A percentile compares a stretch with the other conserved stretches of the same genome.
Evolutionary conservation across 495 filamentous ascomycete species (phyloP).

Genomic region (Chlorociboria aeruginascens): DNA sequence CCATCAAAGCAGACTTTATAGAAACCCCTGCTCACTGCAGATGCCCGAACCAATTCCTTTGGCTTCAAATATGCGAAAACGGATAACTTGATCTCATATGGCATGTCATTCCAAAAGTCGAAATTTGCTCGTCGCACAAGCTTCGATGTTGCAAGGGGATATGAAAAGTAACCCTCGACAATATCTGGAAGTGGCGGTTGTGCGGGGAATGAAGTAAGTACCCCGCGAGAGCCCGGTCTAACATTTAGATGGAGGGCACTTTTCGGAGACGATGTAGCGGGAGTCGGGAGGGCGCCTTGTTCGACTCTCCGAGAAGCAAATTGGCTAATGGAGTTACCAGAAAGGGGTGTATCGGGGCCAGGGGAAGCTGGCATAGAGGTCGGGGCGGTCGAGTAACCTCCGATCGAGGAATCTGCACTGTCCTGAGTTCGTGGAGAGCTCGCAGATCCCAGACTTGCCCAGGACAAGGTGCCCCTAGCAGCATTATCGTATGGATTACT

Average conservation of each 20-base stretch:
- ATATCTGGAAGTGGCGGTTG: slow-evolving; percentile 16
- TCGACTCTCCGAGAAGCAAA: slow-evolving; percentile 18
- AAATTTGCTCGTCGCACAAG: slow-evolving; percentile 34
- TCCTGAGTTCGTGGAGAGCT: slow-evolving; percentile 25
- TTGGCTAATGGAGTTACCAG: slow-evolving; percentile 9
- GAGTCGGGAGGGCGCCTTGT: slow-evolving; percentile 19
- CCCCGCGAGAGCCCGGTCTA: slow-evolving; percentile 33
- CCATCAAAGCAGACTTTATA: slow-evolving; percentile 87
- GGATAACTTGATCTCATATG: slow-evolving; percentile 66
- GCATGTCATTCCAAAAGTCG: slow-evolving; percentile 72
- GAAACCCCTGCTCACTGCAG: slow-evolving; percentile 70
- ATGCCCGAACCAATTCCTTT: slow-evolving; percentile 71
- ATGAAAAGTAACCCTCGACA: slow-evolving; percentile 34
- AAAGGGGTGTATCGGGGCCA: slow-evolving; percentile 14
- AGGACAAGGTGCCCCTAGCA: slow-evolving; percentile 51
- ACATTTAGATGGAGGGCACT: slow-evolving; percentile 57
- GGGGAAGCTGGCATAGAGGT: slow-evolving; percentile 41
- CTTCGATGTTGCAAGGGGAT: slow-evolving; percentile 15
- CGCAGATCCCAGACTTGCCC: slow-evolving; percentile 59
- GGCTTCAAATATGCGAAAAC: slow-evolving; percentile 68
- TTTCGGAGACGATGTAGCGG: slow-evolving; percentile 22
- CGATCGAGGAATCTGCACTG: slow-evolving; percentile 48
- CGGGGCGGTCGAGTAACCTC: slow-evolving; percentile 48
- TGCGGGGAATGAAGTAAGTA: slow-evolving; percentile 13
- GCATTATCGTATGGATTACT: slow-evolving; percentile 47